These are phyloP conservation scores for Immersiella caudata DNA, from an alignment of 495 filamentous ascomycete species.

Conservation along the genomic window DNA sequence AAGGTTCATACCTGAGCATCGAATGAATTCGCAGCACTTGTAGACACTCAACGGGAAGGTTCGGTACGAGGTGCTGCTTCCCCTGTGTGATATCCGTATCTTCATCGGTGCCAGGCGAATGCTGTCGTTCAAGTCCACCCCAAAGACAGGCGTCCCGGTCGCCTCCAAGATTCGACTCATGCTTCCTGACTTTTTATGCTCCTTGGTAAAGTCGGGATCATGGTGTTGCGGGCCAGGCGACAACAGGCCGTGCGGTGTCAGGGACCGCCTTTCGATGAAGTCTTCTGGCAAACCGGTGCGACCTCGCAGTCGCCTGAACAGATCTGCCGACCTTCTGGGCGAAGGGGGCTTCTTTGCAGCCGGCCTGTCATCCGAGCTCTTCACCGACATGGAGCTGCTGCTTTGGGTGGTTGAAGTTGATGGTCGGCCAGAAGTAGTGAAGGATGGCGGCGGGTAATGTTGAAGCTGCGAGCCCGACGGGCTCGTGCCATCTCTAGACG, in stretches of 20 bases:
- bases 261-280: conserved; percentile 11
- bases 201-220: not conserved
- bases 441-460: not conserved
- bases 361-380: not conserved
- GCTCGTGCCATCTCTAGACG: not conserved
- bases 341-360: not conserved
- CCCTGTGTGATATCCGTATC: conserved; percentile 37
- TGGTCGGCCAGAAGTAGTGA: not conserved
- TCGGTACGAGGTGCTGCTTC: conserved; percentile 30
- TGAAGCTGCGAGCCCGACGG: not conserved
- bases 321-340: not conserved
- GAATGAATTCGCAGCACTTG: conserved; percentile 40
- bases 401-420: conserved; percentile 5
- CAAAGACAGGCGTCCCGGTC: conserved; percentile 23
- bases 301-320: not conserved
- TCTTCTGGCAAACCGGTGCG: not conserved
- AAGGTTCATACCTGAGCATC: conserved; percentile 17
- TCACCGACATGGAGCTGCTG: conserved; percentile 3
- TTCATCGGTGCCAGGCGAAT: conserved; percentile 31
- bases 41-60: conserved; percentile 32
- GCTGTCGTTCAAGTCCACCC: conserved; percentile 32
- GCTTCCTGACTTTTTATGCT: not conserved
- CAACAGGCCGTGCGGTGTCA: conserved; percentile 8
- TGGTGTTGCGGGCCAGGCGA: not conserved
- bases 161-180: not conserved